phyloP scores from a whole-genome alignment of 371 early-diverging fungal species.

The Mucor plumbeus region DNA sequence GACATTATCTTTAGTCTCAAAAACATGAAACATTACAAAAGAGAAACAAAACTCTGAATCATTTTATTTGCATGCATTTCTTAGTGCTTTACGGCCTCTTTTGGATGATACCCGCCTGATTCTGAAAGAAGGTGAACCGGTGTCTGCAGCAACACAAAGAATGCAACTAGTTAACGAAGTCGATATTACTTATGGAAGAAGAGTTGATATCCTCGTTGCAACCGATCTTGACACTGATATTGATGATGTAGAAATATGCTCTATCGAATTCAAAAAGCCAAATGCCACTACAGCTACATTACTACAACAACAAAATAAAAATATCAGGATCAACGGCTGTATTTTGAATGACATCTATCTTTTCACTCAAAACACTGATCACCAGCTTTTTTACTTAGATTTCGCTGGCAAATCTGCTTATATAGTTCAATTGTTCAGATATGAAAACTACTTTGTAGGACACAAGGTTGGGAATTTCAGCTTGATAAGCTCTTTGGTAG shows the following conservation, averaged over 20 bases:
- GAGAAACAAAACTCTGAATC: conserved; percentile 17
- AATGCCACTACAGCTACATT: conserved; percentile 11
- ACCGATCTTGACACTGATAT: conserved; percentile 10
- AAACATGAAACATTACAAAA: conserved; percentile 14
- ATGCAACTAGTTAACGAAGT: conserved; percentile 9
- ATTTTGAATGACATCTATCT: conserved; percentile 20
- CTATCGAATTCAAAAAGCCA: conserved; percentile 23
- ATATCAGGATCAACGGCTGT: conserved; percentile 18
- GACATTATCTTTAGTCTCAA: neutral
- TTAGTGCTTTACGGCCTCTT: conserved; percentile 12
- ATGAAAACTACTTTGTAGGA: conserved; percentile 15
- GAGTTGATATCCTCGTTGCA: conserved; percentile 19
- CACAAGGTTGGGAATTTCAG: conserved; percentile 18
- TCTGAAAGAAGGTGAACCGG: conserved; percentile 16
- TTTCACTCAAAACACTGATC: conserved; percentile 10
- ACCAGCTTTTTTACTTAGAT: conserved; percentile 16
- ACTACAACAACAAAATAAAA: conserved; percentile 20
- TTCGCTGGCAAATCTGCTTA: conserved; percentile 24
- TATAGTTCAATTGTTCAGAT: conserved; percentile 19
- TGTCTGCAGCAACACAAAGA: conserved; percentile 11
- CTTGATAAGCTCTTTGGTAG: conserved; percentile 17
- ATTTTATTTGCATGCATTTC: conserved; percentile 10
- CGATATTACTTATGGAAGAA: conserved; percentile 18
- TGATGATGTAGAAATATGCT: conserved; percentile 19
- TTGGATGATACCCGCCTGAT: conserved; percentile 14